Conservation (phyloP, 257 asterid genomes). For the Anisodus acutangulus region DNA sequence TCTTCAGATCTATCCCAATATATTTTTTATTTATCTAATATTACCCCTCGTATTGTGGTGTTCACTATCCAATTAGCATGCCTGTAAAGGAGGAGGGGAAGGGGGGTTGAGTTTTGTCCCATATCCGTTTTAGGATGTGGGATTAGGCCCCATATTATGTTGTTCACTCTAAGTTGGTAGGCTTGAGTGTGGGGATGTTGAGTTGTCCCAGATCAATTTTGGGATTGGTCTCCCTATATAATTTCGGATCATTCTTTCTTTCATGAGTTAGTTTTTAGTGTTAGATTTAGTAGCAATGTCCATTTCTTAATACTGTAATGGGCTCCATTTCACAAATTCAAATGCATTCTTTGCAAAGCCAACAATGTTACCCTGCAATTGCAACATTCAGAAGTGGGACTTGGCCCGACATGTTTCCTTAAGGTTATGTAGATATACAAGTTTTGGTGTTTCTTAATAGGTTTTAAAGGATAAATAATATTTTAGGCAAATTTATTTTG, state of each 20-base stretch:
- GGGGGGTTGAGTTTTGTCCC: background rate
- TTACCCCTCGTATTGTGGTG: no score
- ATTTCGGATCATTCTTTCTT: background rate
- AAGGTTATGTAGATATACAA: background rate
- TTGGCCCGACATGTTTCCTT: constrained; percentile 12
- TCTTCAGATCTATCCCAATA: no score
- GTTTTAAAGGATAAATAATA: background rate
- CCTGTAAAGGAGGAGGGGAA: no score
- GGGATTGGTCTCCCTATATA: background rate
- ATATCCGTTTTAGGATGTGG: background rate
- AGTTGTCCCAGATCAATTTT: background rate
- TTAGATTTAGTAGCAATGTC: background rate
- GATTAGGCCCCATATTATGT: no score
- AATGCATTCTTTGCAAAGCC: background rate
- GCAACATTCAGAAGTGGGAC: background rate
- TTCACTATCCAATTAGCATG: no score
- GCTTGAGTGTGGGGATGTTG: no score
- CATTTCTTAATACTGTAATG: background rate
- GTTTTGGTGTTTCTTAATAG: constrained; percentile 5
- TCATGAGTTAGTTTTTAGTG: background rate
- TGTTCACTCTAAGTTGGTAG: no score
- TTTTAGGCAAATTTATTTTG: background rate
- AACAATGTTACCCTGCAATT: background rate
- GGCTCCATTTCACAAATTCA: background rate
- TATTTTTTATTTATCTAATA: no score